Evolutionary conservation across 2,329 filamentous ascomycete genomes (phyloP).

Genomic region (Verticillium isaacii): DNA sequence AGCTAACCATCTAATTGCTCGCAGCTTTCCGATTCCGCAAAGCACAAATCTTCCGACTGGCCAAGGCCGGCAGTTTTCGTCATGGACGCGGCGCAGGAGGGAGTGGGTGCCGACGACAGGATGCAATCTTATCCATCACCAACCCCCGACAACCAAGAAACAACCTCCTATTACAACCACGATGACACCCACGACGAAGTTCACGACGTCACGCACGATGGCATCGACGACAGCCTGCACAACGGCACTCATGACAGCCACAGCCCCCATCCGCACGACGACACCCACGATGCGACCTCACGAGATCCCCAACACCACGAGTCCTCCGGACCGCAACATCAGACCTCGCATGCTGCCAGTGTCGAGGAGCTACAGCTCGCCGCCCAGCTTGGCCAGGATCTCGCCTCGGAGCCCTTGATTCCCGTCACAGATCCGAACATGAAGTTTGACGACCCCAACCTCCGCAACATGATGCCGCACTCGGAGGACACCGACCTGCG

Average conservation of each 20-base stretch:
- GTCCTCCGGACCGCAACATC: constrained; percentile 33
- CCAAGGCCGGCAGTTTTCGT: not conserved
- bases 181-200: constrained; percentile 7
- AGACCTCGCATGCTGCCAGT: constrained; percentile 34
- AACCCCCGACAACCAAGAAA: constrained; percentile 7
- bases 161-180: constrained; percentile 4
- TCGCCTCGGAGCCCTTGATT: constrained; percentile 44
- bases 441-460: constrained; percentile 35
- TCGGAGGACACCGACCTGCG: constrained; percentile 18
- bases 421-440: constrained; percentile 40
- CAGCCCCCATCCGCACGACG: not conserved
- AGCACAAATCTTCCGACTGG: not conserved
- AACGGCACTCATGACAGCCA: constrained; percentile 1
- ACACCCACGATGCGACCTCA: constrained; percentile 13
- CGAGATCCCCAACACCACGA: constrained; percentile 24
- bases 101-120: constrained; percentile 5
- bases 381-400: constrained; percentile 51
- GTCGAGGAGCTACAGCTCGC: constrained; percentile 54
- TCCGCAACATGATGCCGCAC: constrained; percentile 40
- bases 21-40: not conserved
- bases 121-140: constrained; percentile 8
- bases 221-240: constrained; percentile 4
- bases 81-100: constrained; percentile 8
- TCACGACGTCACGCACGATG: constrained; percentile 2
- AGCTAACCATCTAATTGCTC: not conserved